Base-by-base conservation (phyloP, 2,329 filamentous ascomycete species). In the Scedosporium apiospermum region DNA sequence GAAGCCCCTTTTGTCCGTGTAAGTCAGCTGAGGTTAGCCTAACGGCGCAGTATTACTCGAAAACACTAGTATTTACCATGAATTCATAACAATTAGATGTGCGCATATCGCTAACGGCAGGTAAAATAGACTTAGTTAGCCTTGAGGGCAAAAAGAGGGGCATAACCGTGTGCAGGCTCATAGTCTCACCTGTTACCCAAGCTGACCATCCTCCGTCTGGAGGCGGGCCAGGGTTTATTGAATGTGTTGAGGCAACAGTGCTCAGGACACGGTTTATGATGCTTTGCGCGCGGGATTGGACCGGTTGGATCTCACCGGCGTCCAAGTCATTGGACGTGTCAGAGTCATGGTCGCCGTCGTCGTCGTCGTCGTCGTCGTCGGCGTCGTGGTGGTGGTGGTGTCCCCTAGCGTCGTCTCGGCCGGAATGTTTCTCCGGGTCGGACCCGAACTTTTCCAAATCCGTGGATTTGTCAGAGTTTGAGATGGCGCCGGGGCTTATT, bases 61-160 rank as follows among this genome's bases (percentile, higher is more conserved):
- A 14, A 6, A 14, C 34, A 14, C 34, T 3, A 38, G 10, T 14
- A 38, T 12, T 38, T 68, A 75, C 75, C 81, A 83, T 2, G 80
- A 82, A 65, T 80, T 80, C 73, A 79, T 78, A 55, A 82, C 73
- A 18, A 79, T 73, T 2, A 83, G 67, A 66, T 83, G 80, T 0
- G 69, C 72, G 55, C 73, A 73, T 6, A 73, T 63, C 30, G 73
- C 77, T 75, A 64, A 14, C 14, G 38, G 38, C 21, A 18, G 57
- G 9, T 63, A 62, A 51, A 66, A 16, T 38, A 3, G 12, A 12
- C 10, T 14, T 38, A 38, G 34, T 38, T 38, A 38, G 34, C 34
- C 34, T 38, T 38, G 34, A 66, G 60, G n/a, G 60, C 51, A 16
- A 44, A 57, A 16, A 34, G 46, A 41, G 16, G 42, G 23, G 18